phyloP scores from a whole-genome alignment of 108 stramenopile genomes.

The Cyclostephanos invisitatus region DNA sequence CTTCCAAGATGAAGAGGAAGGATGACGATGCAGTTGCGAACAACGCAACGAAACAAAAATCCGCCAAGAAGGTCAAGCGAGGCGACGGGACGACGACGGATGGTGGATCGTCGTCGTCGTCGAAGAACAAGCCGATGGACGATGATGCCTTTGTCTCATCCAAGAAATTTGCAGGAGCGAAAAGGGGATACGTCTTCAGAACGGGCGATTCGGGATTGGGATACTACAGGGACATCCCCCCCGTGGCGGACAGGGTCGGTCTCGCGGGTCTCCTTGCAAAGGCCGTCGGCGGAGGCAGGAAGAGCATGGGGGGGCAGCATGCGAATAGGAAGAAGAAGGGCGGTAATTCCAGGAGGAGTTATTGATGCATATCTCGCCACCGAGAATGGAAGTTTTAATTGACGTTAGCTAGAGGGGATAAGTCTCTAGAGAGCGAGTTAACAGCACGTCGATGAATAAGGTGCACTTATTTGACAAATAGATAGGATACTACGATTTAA shows the following conservation, averaged over 20 bases:
- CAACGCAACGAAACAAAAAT: conserved; percentile 16
- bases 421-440: no score
- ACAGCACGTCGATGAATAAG: no score
- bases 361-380: neutral
- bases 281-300: conserved; percentile 24
- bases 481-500: no score
- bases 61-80: conserved; percentile 20
- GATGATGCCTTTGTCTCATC: conserved; percentile 53
- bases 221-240: conserved; percentile 76
- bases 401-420: no score
- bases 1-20: conserved; percentile 14
- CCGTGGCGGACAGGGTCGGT: conserved; percentile 59
- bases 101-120: conserved; percentile 9
- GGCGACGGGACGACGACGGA: conserved; percentile 3
- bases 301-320: conserved; percentile 14
- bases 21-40: neutral
- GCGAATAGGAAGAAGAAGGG: conserved; percentile 23
- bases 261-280: conserved; percentile 10
- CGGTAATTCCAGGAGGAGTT: conserved; percentile 29
- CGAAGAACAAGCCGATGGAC: conserved; percentile 14
- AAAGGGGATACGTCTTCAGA: conserved; percentile 75
- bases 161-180: conserved; percentile 76
- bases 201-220: conserved; percentile 74
- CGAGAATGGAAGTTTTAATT: no score
- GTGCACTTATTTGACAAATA: no score